Percentiles rank a stretch among this genome's conserved stretches.
Conservation (phyloP, 2,329 filamentous ascomycete genomes). For the Acrodontium crateriforme region DNA sequence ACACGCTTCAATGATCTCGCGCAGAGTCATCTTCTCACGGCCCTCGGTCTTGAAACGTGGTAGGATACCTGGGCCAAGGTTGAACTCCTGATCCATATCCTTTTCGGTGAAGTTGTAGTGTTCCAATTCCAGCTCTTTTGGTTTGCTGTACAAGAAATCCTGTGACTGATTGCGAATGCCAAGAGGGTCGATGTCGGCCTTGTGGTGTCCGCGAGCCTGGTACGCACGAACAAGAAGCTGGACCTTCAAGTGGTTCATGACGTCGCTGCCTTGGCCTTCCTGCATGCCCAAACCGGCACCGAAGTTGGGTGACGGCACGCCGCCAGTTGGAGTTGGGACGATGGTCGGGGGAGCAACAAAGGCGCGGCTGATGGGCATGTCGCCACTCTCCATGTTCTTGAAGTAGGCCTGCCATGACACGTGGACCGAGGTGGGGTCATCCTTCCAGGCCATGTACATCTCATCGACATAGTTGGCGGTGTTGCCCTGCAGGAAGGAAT, state of each 20-base stretch:
- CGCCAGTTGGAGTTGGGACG: conserved; percentile 66
- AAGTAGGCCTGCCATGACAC: conserved; percentile 99
- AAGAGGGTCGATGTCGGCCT: conserved; percentile 91
- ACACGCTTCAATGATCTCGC: conserved; percentile 85
- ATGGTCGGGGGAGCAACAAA: conserved; percentile 93
- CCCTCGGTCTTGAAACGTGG: conserved; percentile 82
- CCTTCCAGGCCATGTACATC: conserved; percentile 98
- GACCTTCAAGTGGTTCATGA: conserved; percentile 95
- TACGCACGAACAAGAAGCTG: conserved; percentile 94
- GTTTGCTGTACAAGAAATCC: conserved; percentile 73
- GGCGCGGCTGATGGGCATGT: conserved; percentile 94
- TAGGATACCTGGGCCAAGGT: conserved; percentile 83
- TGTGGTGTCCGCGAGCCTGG: conserved; percentile 95
- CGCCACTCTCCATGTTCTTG: conserved; percentile 95
- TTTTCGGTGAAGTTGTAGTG: conserved; percentile 93
- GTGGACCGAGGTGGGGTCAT: conserved; percentile 85
- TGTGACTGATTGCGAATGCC: conserved; percentile 78
- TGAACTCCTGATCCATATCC: conserved; percentile 85
- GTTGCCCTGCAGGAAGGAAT: conserved; percentile 92
- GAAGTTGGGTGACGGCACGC: conserved; percentile 59
- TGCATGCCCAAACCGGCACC: conserved; percentile 51
- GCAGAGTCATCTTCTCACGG: conserved; percentile 89
- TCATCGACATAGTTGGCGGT: conserved; percentile 98
- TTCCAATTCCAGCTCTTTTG: conserved; percentile 82
- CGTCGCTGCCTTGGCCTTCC: conserved; percentile 58